Conservation (phyloP, 140 eudicot genomes). For the Flaveria floridana region DNA sequence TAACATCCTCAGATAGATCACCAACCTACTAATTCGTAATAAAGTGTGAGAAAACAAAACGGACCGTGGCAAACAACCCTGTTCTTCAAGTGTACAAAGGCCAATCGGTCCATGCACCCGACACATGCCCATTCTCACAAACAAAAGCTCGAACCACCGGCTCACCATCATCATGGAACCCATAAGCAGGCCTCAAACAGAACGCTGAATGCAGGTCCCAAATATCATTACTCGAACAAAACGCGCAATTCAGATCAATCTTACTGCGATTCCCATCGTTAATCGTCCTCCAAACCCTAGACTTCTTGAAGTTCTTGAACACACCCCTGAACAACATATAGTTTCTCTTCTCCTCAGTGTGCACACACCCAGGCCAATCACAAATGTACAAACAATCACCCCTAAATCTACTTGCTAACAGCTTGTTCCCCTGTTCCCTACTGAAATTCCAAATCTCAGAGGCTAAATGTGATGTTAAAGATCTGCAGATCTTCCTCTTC, state of each 20-base stretch:
- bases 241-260: conserved; percentile 70
- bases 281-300: conserved; percentile 95
- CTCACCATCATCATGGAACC: conserved; percentile 94
- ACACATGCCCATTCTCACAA: conserved; percentile 94
- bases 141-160: conserved; percentile 96
- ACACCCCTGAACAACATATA: conserved; percentile 88
- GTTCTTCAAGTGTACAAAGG: conserved; percentile 63
- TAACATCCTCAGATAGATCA: conserved; percentile 20
- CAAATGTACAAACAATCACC: conserved; percentile 89
- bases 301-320: conserved; percentile 73
- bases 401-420: conserved; percentile 85
- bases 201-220: conserved; percentile 97
- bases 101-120: conserved; percentile 99
- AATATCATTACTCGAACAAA: conserved; percentile 59
- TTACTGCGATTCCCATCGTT: conserved; percentile 71
- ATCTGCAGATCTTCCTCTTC: conserved; percentile 48
- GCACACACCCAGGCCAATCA: conserved; percentile 98
- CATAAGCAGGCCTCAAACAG: conserved; percentile 89
- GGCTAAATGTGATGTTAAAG: conserved; percentile 67
- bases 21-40: conserved; percentile 6
- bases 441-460: conserved; percentile 78
- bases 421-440: conserved; percentile 84
- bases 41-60: conserved; percentile 24
- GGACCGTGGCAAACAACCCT: background rate
- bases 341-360: conserved; percentile 77